These are phyloP conservation scores for Euphorbia tirucalli DNA, from an alignment of 345 rosid genomes.

Conservation along the genomic window DNA sequence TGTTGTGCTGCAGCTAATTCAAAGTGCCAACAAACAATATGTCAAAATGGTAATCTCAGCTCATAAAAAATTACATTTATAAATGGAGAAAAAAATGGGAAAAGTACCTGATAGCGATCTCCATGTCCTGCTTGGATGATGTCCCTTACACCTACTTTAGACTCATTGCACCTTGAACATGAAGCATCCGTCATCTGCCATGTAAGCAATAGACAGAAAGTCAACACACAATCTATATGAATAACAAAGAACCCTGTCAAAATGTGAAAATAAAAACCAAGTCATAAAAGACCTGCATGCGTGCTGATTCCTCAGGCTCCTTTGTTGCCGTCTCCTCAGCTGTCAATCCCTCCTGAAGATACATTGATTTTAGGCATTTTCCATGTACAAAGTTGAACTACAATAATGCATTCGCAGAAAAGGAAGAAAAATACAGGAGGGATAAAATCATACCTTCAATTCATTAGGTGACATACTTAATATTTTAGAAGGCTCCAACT, in stretches of 20 bases:
- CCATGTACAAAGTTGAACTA: not conserved
- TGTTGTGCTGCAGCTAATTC: not conserved
- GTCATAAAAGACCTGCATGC: constrained; percentile 63
- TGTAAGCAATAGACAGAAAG: constrained; percentile 7
- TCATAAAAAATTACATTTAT: too few relatives aligned
- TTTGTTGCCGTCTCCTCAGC: constrained; percentile 72
- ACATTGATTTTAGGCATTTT: constrained; percentile 2
- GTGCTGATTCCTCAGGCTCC: constrained; percentile 82
- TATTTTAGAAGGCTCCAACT: constrained; percentile 77
- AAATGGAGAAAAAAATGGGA: not conserved
- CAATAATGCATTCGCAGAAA: not conserved
- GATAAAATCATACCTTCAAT: constrained; percentile 52
- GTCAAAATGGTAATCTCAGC: not conserved
- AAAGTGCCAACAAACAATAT: not conserved
- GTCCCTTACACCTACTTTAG: constrained; percentile 76
- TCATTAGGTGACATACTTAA: constrained; percentile 87
- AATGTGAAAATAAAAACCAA: not conserved
- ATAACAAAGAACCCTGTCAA: not conserved
- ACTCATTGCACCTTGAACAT: constrained; percentile 74
- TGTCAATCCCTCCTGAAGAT: constrained; percentile 80
- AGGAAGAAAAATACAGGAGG: not conserved
- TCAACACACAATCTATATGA: not conserved
- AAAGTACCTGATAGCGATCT: constrained; percentile 87
- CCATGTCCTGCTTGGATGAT: constrained; percentile 97
- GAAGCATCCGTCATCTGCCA: constrained; percentile 75